Evolutionary conservation across 75 land plant genomes (phyloP), one percentile per base, ranked within the genome.

Genomic region (Azolla pinnata): DNA sequence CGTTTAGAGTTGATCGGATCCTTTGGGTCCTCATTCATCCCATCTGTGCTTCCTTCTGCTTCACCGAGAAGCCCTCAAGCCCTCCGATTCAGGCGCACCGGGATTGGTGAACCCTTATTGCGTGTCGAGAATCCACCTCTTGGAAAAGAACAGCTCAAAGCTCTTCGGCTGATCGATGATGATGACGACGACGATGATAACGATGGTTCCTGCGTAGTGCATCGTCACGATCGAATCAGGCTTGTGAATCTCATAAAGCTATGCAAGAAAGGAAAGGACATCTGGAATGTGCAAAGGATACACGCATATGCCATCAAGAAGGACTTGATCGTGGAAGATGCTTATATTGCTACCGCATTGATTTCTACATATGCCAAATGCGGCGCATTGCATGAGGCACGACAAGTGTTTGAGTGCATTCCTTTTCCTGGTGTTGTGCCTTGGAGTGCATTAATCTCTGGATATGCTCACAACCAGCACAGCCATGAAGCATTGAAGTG

Each of bases 361-460:
- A 35, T 58, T 20, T 14, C 10, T 25, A 58, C 33, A 40, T 58
- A 58, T 32, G 60, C 60, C 16, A 23, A 35, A 18, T 56, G 59
- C 29, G 67, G 67, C 18, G 44, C 46, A 1, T 17, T 65, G 21
- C 44, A 54, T n/a, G 35, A 33, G 29, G 67, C 67, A 26, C 67
- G 31, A 19, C 31, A 65, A 26, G 67, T 54, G 8, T 56, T 65
- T 45, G 29, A 65, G 40, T 59, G 35, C 10, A 56, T 85, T 77
- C 73, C 75, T 0, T 33, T 47, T 23, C 84, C 60, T 8, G 76
- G 74, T 44, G 70, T 79, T 19, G 71, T 78, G 40, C 73, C 82
- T 47, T 87, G 88, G 74, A 87, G 81, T 50, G 83, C 81, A 1
- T 67, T 87, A 34, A 84, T 87, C 44, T 84, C 78, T 0, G 87